phyloP scores from a whole-genome alignment of 345 rosid species.

The Citrus maxima region DNA sequence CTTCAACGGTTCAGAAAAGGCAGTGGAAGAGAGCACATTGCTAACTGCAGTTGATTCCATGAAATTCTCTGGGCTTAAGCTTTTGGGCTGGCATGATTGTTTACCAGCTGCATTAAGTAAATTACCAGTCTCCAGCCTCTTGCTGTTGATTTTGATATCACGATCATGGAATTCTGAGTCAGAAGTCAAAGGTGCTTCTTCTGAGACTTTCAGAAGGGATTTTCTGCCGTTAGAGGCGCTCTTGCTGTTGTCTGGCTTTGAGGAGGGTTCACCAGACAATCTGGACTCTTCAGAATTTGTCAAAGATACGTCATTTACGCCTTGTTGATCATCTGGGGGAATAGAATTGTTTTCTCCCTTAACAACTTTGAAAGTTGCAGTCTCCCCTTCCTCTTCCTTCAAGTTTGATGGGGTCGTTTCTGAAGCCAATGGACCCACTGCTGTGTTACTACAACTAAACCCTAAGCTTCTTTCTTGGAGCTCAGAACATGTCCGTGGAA shows the following conservation, averaged over 20 bases:
- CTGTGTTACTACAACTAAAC: neutral
- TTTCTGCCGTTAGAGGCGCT: constrained; percentile 10
- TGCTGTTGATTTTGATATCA: constrained; percentile 4
- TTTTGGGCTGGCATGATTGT: constrained; percentile 19
- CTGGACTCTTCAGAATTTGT: constrained; percentile 4
- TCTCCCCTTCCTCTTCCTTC: constrained; percentile 18
- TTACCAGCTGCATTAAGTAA: constrained; percentile 18
- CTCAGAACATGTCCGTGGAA: constrained; percentile 4
- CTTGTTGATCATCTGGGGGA: constrained; percentile 9
- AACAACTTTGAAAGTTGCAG: constrained; percentile 14
- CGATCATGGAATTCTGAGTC: constrained; percentile 12
- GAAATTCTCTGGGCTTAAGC: neutral
- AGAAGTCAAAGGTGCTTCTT: constrained; percentile 7
- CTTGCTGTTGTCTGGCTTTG: constrained; percentile 11
- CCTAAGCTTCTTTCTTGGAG: constrained; percentile 11
- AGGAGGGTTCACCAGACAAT: constrained; percentile 8
- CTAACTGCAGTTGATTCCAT: neutral
- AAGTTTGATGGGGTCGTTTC: constrained; percentile 6
- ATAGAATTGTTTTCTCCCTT: constrained; percentile 4
- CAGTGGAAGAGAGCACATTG: constrained; percentile 1
- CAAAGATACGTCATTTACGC: neutral
- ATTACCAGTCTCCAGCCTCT: neutral
- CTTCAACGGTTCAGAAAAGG: constrained; percentile 4
- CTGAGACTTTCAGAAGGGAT: neutral
- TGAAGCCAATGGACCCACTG: neutral